Evolutionary conservation across 352 stramenopile species (phyloP), one percentile per base, ranked within the genome.

Genomic region (Albugo candida): DNA sequence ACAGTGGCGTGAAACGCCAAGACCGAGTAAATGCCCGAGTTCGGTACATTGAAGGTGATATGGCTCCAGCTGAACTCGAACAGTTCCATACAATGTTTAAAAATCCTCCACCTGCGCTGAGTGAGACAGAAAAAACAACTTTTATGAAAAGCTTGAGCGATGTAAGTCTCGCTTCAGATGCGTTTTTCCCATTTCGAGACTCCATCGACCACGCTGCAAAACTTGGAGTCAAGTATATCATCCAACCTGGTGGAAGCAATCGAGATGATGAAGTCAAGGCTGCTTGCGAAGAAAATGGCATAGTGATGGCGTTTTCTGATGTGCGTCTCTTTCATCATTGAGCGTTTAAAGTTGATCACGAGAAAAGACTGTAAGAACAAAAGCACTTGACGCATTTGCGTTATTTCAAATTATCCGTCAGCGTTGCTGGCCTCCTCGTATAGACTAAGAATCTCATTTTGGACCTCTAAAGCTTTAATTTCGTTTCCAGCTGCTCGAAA

Each of bases 141-240:
- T 99, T 98, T 67, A 71, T 99, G 37, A 63, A 70, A 42, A 73
- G 78, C 35, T 63, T 94, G 40, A 71, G 71, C 21, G 63, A 92
- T 36, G 87, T 99, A 27, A 93, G 76, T 41, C 87, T 99, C n/a
- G 93, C 86, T 35, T 97, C 85, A 19, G 96, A 99, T 64, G 96
- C 96, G 13, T 99, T 99, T 78, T 99, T 99, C 75, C 96, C 96
- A 27, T 99, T 99, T 79, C 86, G 95, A 47, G 93, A 98, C 73
- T 96, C 86, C 16, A 98, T 99, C 61, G 95, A 99, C 77, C 93
- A 98, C 66, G 78, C 81, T 34, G 65, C 80, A 42, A 93, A 94
- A 68, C 68, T 95, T 21, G 96, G 96, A 45, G 95, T 99, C 20
- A 86, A 81, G 42, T 99, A 86, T 70, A 95, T 99, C 36, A 96